Evolutionary conservation across 106 monocot genomes (phyloP).

Genomic region (Allium fistulosum): DNA sequence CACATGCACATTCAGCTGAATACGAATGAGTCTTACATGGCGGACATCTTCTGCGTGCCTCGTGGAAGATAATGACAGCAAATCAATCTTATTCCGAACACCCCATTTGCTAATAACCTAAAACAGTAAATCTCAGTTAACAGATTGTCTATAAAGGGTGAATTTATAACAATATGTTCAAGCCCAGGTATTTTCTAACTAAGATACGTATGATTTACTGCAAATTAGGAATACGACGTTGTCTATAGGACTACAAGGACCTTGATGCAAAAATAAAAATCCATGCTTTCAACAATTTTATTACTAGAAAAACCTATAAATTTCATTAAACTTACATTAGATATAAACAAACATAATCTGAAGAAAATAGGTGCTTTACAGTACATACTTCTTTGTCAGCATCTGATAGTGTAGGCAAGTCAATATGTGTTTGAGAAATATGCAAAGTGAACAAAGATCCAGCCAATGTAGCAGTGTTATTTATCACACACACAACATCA

Average conservation of each 20-base stretch:
- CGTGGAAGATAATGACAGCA: conserved; percentile 69
- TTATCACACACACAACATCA: conserved; percentile 82
- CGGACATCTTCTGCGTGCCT: conserved; percentile 80
- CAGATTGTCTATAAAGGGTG: too few relatives aligned
- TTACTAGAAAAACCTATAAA: too few relatives aligned
- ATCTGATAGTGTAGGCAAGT: conserved; percentile 83
- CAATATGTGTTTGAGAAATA: conserved; percentile 66
- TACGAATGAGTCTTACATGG: conserved; percentile 26
- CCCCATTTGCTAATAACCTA: conserved; percentile 73
- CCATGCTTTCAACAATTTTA: too few relatives aligned
- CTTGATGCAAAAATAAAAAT: too few relatives aligned
- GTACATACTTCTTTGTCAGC: conserved; percentile 68
- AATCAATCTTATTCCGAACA: conserved; percentile 63
- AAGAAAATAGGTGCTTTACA: too few relatives aligned
- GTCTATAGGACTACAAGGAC: too few relatives aligned
- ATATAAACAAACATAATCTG: too few relatives aligned
- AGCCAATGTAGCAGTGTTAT: conserved; percentile 75
- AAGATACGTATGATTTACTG: too few relatives aligned
- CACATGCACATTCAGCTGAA: not conserved
- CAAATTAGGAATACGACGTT: too few relatives aligned
- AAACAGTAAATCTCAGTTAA: conserved; percentile 5
- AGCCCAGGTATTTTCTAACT: too few relatives aligned
- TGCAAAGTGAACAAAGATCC: conserved; percentile 85
- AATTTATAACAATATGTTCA: too few relatives aligned
- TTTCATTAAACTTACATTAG: too few relatives aligned